Evolutionary conservation across 495 filamentous ascomycete genomes (phyloP).

Genomic region (Aspergillus heteromorphus): DNA sequence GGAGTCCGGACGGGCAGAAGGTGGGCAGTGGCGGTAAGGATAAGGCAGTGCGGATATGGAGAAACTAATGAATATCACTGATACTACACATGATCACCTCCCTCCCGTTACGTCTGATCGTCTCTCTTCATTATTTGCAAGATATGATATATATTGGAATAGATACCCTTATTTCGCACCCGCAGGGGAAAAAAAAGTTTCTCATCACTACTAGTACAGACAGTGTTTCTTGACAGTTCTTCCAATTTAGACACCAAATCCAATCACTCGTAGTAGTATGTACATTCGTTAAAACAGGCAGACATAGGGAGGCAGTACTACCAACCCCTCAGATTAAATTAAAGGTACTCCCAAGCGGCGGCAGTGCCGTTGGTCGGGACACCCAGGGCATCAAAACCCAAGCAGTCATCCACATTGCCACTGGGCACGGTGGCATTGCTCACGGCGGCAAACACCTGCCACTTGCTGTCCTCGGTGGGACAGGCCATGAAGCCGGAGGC

Average conservation of each 20-base stretch:
- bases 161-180: neutral
- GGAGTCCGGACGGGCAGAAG: constrained; percentile 78
- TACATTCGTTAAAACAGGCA: too few species aligned
- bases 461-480: constrained; percentile 24
- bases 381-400: constrained; percentile 38
- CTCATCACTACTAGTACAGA: neutral
- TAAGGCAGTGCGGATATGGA: constrained; percentile 84
- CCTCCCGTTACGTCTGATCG: constrained; percentile 1
- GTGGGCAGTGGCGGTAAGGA: constrained; percentile 91
- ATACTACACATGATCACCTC: too few species aligned
- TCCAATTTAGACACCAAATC: too few species aligned
- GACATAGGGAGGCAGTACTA: neutral
- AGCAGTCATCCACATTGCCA: constrained; percentile 32
- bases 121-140: neutral
- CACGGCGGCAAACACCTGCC: constrained; percentile 41
- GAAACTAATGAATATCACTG: constrained; percentile 47
- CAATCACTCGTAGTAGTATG: too few species aligned
- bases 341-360: constrained; percentile 42
- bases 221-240: too few species aligned
- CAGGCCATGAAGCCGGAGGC: constrained; percentile 38
- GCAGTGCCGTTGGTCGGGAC: constrained; percentile 18
- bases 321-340: constrained; percentile 1
- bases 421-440: constrained; percentile 36
- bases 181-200: too few species aligned
- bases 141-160: neutral